phyloP scores from a whole-genome alignment of 208 protist genomes.

The Leishmania tarentolae region DNA sequence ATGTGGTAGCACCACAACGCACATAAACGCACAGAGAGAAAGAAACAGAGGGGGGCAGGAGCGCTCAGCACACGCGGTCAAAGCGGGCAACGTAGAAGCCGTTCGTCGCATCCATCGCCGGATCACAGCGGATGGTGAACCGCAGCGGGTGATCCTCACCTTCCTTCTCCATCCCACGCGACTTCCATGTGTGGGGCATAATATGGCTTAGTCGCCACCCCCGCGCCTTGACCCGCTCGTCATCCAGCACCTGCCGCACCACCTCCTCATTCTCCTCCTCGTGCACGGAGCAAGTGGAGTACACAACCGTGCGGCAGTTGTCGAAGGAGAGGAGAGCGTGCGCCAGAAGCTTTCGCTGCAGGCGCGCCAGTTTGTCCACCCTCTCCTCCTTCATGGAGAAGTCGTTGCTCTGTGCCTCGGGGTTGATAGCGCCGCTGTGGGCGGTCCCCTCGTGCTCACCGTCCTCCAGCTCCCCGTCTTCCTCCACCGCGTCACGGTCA shows the following conservation, averaged over 20 bases:
- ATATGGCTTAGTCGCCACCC: conserved; percentile 86
- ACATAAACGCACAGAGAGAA: neutral
- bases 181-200: conserved; percentile 69
- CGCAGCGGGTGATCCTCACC: conserved; percentile 50
- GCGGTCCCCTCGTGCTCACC: conserved; percentile 1
- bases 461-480: conserved; percentile 19
- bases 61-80: conserved; percentile 43
- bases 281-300: conserved; percentile 93
- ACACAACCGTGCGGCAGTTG: conserved; percentile 87
- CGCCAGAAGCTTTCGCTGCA: conserved; percentile 88
- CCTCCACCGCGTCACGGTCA: neutral
- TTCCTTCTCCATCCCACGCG: conserved; percentile 41
- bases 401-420: conserved; percentile 41
- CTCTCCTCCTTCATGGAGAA: conserved; percentile 70
- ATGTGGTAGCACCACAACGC: neutral
- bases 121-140: conserved; percentile 88
- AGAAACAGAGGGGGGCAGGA: neutral
- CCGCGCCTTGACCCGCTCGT: conserved; percentile 69
- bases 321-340: conserved; percentile 90
- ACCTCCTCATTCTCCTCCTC: conserved; percentile 91
- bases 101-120: conserved; percentile 69
- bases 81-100: conserved; percentile 91
- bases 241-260: conserved; percentile 79
- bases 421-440: conserved; percentile 37
- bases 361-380: conserved; percentile 67